phyloP scores from a whole-genome alignment of 257 asterid genomes.

The Capsicum pubescens region DNA sequence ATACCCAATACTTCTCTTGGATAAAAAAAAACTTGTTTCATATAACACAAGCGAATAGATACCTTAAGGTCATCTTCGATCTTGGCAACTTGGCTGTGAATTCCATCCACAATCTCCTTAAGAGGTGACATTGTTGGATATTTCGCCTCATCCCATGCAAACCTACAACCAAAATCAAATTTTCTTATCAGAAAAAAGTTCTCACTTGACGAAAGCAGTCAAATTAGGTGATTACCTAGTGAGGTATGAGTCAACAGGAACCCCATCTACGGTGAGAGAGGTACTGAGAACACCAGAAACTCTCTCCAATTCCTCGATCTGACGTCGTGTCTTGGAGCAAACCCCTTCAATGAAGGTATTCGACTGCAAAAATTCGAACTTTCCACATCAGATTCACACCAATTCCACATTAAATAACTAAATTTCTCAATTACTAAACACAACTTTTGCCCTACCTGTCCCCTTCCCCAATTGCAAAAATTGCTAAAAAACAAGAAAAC shows the following conservation, averaged over 20 bases:
- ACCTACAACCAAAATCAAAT: slow-evolving; percentile 45
- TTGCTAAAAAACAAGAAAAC: too few relatives aligned
- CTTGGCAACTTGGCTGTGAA: slow-evolving; percentile 76
- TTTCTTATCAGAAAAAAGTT: not conserved
- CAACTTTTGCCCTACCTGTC: too few relatives aligned
- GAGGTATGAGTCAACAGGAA: slow-evolving; percentile 92
- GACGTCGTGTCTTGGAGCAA: slow-evolving; percentile 80
- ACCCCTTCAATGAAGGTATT: slow-evolving; percentile 89
- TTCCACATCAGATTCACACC: slow-evolving; percentile 20
- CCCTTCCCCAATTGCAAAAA: too few relatives aligned
- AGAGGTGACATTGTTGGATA: slow-evolving; percentile 89
- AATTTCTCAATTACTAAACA: not conserved
- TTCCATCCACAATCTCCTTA: slow-evolving; percentile 79
- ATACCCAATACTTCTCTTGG: not conserved
- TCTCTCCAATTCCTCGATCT: slow-evolving; percentile 94
- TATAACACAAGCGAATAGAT: not conserved
- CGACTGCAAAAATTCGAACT: slow-evolving; percentile 50
- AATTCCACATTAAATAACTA: not conserved
- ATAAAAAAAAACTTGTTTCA: not conserved
- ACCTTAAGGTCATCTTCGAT: slow-evolving; percentile 98
- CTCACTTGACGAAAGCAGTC: not conserved
- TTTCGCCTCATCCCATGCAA: slow-evolving; percentile 91
- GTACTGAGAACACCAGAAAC: slow-evolving; percentile 72
- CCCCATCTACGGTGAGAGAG: slow-evolving; percentile 93
- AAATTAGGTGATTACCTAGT: slow-evolving; percentile 56